Percentiles rank a stretch among this genome's conserved stretches.
Conservation (phyloP, 2,329 filamentous ascomycete species). For the Neonectria neomacrospora region DNA sequence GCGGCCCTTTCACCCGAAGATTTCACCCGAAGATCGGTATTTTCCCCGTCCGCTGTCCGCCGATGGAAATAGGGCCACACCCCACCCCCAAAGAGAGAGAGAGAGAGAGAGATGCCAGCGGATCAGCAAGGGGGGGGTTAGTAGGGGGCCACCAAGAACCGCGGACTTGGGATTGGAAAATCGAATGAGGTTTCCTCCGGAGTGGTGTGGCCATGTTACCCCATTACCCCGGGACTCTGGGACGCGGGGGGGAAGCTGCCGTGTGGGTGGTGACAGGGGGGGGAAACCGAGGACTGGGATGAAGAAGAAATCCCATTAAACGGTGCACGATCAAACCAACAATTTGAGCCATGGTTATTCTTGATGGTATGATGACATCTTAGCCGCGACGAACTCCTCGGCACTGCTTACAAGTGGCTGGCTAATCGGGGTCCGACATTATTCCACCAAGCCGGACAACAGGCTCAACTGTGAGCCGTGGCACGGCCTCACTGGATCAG, state of each 20-base stretch:
- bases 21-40: slow-evolving; percentile 38
- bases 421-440: slow-evolving; percentile 1
- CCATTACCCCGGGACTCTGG: slow-evolving; percentile 19
- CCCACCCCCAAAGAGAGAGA: slow-evolving; percentile 10
- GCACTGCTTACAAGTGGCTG: background rate
- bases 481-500: slow-evolving; percentile 14
- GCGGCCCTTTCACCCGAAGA: slow-evolving; percentile 39
- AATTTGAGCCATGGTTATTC: background rate
- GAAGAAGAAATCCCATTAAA: slow-evolving; percentile 1
- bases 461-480: slow-evolving; percentile 2
- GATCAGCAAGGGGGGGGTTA: slow-evolving; percentile 15
- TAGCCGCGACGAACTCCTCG: background rate
- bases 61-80: slow-evolving; percentile 15
- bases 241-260: slow-evolving; percentile 23
- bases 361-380: background rate
- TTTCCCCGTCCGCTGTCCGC: slow-evolving; percentile 35
- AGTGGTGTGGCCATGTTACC: slow-evolving; percentile 17
- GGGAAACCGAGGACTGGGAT: background rate
- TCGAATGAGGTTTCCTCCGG: slow-evolving; percentile 16
- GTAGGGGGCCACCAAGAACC: slow-evolving; percentile 1
- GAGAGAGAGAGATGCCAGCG: background rate
- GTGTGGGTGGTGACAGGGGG: slow-evolving; percentile 12
- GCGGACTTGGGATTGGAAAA: slow-evolving; percentile 29
- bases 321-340: background rate
- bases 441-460: slow-evolving; percentile 2